Evolutionary conservation across 1,284 basidiomycete species (phyloP).

Genomic region (Sporisorium sorghi): DNA sequence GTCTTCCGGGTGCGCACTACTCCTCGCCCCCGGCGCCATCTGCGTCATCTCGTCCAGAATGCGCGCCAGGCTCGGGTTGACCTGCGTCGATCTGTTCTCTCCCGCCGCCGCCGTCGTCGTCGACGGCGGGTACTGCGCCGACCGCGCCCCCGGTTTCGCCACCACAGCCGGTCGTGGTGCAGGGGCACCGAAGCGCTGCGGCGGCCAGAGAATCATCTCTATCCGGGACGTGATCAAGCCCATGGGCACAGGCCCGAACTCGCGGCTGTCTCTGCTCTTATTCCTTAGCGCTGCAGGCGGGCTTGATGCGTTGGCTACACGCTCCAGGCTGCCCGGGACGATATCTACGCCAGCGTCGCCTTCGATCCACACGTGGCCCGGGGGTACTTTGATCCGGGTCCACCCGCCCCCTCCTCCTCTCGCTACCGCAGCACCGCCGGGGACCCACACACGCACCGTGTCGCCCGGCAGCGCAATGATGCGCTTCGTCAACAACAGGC

Average conservation of each 20-base stretch:
- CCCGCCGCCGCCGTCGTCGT: too few species aligned
- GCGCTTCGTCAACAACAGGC: constrained; percentile 72
- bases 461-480: constrained; percentile 74
- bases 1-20: constrained; percentile 42
- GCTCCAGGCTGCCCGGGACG: constrained; percentile 24
- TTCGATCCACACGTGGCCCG: constrained; percentile 72
- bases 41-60: constrained; percentile 41
- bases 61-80: constrained; percentile 42
- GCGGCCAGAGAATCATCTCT: constrained; percentile 71
- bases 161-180: constrained; percentile 25
- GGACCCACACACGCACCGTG: constrained; percentile 69
- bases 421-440: background rate
- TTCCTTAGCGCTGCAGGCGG: constrained; percentile 4
- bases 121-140: constrained; percentile 23
- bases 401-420: constrained; percentile 25
- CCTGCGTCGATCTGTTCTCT: constrained; percentile 34
- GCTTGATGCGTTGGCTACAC: constrained; percentile 23
- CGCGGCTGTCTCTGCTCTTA: constrained; percentile 70
- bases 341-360: constrained; percentile 71
- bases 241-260: constrained; percentile 73
- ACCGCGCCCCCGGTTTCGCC: background rate
- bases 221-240: constrained; percentile 71
- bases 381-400: constrained; percentile 55
- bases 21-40: constrained; percentile 11
- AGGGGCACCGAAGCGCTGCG: constrained; percentile 50